Evolutionary conservation across 164 flowering plant genomes (phyloP).

Genomic region (Santalum album): DNA sequence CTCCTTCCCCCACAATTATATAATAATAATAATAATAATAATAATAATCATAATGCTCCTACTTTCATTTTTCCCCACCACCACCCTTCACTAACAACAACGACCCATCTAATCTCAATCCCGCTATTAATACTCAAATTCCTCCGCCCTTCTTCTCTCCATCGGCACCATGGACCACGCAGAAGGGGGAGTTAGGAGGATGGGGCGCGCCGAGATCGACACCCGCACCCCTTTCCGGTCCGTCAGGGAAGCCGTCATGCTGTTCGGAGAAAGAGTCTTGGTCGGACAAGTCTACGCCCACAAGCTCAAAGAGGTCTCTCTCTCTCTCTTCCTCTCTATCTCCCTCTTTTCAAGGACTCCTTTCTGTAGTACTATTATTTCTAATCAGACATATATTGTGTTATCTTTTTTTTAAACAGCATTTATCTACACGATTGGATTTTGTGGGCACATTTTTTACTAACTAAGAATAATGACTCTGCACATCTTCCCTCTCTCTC

Average conservation of each 20-base stretch:
- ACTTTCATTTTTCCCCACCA: background rate
- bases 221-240: slow-evolving; percentile 63
- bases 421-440: too few species aligned
- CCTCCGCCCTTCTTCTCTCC: background rate
- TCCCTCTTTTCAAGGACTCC: background rate
- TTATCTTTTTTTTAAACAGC: too few species aligned
- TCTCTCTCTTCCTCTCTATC: background rate
- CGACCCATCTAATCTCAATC: background rate
- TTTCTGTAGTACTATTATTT: background rate
- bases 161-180: background rate
- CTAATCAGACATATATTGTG: too few species aligned
- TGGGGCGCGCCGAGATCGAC: slow-evolving; percentile 57
- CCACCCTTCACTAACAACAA: background rate
- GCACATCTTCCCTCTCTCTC: too few species aligned
- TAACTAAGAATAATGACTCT: too few species aligned
- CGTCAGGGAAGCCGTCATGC: slow-evolving; percentile 63
- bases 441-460: too few species aligned
- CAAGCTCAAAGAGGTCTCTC: slow-evolving; percentile 54
- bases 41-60: too few species aligned
- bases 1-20: background rate
- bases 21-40: too few species aligned
- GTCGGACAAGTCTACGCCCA: slow-evolving; percentile 64
- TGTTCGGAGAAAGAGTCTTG: slow-evolving; percentile 72
- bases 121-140: background rate
- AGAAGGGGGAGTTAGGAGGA: slow-evolving; percentile 16